These are phyloP conservation scores for Fennellomyces sp. DNA, from an alignment of 371 early-diverging fungal species.

Conservation along the genomic window DNA sequence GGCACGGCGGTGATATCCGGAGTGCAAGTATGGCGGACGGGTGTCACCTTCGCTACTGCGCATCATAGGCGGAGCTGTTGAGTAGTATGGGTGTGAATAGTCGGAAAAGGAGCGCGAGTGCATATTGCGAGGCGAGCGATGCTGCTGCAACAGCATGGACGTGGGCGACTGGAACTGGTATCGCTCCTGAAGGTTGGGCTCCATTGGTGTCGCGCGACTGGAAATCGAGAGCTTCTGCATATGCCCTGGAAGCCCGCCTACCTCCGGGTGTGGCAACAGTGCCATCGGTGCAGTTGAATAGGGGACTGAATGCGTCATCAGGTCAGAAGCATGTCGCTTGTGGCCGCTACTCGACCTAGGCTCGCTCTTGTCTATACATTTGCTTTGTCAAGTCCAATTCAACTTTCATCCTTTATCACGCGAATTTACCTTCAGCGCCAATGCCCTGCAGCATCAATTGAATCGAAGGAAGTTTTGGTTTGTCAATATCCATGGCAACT, in stretches of 20 bases:
- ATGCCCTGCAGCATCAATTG: slow-evolving; percentile 27
- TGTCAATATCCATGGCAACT: slow-evolving; percentile 19
- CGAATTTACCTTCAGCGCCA: slow-evolving; percentile 12
- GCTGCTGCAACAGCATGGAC: slow-evolving; percentile 12
- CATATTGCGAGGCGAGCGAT: slow-evolving; percentile 34
- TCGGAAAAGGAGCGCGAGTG: slow-evolving; percentile 55
- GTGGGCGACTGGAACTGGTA: slow-evolving; percentile 1
- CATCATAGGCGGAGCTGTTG: slow-evolving; percentile 9
- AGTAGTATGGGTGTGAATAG: slow-evolving; percentile 45
- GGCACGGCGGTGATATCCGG: slow-evolving; percentile 41
- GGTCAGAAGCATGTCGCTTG: slow-evolving; percentile 34
- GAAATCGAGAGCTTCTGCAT: slow-evolving; percentile 25
- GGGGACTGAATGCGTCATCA: slow-evolving; percentile 1
- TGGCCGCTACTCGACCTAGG: slow-evolving; percentile 12
- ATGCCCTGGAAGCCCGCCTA: slow-evolving; percentile 8
- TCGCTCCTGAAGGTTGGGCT: slow-evolving; percentile 13
- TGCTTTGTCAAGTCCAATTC: too few relatives aligned
- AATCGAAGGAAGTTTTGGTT: slow-evolving; percentile 28
- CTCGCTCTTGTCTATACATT: not conserved
- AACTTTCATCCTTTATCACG: too few relatives aligned
- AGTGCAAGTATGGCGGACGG: not conserved
- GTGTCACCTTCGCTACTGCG: slow-evolving; percentile 13
- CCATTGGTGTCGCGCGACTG: slow-evolving; percentile 18
- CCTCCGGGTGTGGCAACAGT: slow-evolving; percentile 10
- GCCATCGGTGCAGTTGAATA: not conserved